A percentile compares a stretch with the other conserved stretches of the same genome.
These are phyloP conservation scores for Prosopis cineraria DNA, from an alignment of 306 rosid species.

Conservation along the genomic window DNA sequence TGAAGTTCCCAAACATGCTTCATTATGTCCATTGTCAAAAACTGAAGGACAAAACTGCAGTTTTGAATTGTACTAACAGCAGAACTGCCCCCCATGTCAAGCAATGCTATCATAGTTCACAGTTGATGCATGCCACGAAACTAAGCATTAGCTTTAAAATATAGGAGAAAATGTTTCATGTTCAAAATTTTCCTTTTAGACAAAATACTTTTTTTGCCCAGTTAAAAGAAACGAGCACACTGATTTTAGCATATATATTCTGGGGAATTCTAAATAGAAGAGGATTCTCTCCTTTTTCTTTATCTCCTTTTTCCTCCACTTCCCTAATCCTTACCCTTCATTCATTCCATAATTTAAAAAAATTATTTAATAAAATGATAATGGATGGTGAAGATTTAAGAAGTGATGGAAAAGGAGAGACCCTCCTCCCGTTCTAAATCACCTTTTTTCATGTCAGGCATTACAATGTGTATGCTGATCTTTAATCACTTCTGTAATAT, in stretches of 20 bases:
- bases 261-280: conserved; percentile 24
- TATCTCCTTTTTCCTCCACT: too few relatives aligned
- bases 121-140: background rate
- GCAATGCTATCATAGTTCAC: background rate
- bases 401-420: too few relatives aligned
- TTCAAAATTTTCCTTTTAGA: background rate
- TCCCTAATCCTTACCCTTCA: too few relatives aligned
- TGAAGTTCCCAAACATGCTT: conserved; percentile 11
- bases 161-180: conserved; percentile 7
- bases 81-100: conserved; percentile 6
- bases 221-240: conserved; percentile 8
- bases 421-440: too few relatives aligned
- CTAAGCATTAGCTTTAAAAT: conserved; percentile 5
- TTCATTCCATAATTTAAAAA: too few relatives aligned
- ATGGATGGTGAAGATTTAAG: too few relatives aligned
- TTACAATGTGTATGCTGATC: conserved; percentile 3
- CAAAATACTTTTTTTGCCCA: background rate
- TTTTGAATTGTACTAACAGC: conserved; percentile 12
- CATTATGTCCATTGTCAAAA: conserved; percentile 5
- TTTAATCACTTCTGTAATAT: conserved; percentile 15
- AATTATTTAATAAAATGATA: too few relatives aligned
- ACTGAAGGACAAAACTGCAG: background rate
- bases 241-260: background rate
- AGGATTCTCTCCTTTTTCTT: too few relatives aligned
- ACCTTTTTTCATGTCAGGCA: conserved; percentile 4